phyloP scores from a whole-genome alignment of 306 rosid genomes.

The Fragaria ananassa region DNA sequence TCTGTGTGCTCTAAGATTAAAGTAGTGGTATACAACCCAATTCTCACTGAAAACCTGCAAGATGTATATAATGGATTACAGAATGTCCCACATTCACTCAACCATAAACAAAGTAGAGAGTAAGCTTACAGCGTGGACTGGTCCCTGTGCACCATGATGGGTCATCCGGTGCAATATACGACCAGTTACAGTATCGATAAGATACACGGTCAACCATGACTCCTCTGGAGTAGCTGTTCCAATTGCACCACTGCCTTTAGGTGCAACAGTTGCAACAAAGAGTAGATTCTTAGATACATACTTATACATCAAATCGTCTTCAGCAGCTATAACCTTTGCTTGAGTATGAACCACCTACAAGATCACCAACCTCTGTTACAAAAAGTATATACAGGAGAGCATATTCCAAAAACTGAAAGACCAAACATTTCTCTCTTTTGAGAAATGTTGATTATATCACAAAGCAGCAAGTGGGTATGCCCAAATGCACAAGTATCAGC shows the following conservation, averaged over 20 bases:
- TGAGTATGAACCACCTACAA: slow-evolving; percentile 93
- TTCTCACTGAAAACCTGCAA: slow-evolving; percentile 92
- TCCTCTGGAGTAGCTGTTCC: slow-evolving; percentile 91
- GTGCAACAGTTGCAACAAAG: slow-evolving; percentile 87
- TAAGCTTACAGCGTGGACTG: slow-evolving; percentile 82
- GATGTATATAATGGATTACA: slow-evolving; percentile 27
- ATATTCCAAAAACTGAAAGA: not conserved
- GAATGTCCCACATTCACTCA: slow-evolving; percentile 18
- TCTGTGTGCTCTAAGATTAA: slow-evolving; percentile 97
- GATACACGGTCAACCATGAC: slow-evolving; percentile 77
- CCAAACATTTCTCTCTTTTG: not conserved
- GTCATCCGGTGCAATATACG: slow-evolving; percentile 87
- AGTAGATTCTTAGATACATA: slow-evolving; percentile 77
- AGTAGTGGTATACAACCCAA: slow-evolving; percentile 99
- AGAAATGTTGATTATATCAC: not conserved
- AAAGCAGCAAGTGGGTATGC: not conserved
- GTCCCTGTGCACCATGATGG: slow-evolving; percentile 96
- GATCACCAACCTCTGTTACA: slow-evolving; percentile 14
- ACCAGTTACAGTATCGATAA: slow-evolving; percentile 84
- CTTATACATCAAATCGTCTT: slow-evolving; percentile 86
- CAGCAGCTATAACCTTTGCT: slow-evolving; percentile 85
- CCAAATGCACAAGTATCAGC: not conserved
- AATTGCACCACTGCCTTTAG: slow-evolving; percentile 81
- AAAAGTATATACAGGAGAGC: slow-evolving; percentile 12
- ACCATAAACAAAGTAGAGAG: slow-evolving; percentile 22